These are phyloP conservation scores for Yarrowia sp. DNA, from an alignment of 805 yeast genomes.

Conservation along the genomic window DNA sequence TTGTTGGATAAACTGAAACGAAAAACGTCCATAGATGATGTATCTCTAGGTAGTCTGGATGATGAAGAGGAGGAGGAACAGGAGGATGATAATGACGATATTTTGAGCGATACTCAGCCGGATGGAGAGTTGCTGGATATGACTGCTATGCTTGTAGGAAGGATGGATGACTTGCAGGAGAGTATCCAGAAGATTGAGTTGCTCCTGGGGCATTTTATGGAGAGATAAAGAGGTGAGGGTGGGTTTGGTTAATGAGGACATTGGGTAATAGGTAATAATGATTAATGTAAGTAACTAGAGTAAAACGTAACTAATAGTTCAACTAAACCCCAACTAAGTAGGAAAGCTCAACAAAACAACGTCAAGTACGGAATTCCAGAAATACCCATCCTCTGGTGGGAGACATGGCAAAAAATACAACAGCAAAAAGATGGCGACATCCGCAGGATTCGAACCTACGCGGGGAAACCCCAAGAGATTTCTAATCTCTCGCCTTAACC, in stretches of 20 bases:
- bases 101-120: slow-evolving; percentile 8
- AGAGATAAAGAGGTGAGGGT: background rate
- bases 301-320: background rate
- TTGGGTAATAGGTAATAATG: slow-evolving; percentile 11
- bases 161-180: slow-evolving; percentile 21
- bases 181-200: slow-evolving; percentile 19
- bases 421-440: slow-evolving; percentile 4
- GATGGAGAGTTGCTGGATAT: slow-evolving; percentile 19
- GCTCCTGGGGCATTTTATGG: slow-evolving; percentile 5
- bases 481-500: slow-evolving; percentile 23
- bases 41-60: slow-evolving; percentile 13
- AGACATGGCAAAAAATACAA: background rate
- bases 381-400: background rate
- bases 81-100: slow-evolving; percentile 11
- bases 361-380: background rate
- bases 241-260: background rate
- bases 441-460: slow-evolving; percentile 24
- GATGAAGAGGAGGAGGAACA: slow-evolving; percentile 14
- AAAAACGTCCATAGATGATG: slow-evolving; percentile 10
- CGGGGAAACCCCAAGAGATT: slow-evolving; percentile 24
- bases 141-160: slow-evolving; percentile 15
- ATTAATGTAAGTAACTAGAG: background rate
- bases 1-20: slow-evolving; percentile 7
- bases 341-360: background rate
- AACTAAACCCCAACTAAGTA: background rate